Evolutionary conservation across 179 eudicot genomes (phyloP).

Genomic region (Spinacia oleracea): DNA sequence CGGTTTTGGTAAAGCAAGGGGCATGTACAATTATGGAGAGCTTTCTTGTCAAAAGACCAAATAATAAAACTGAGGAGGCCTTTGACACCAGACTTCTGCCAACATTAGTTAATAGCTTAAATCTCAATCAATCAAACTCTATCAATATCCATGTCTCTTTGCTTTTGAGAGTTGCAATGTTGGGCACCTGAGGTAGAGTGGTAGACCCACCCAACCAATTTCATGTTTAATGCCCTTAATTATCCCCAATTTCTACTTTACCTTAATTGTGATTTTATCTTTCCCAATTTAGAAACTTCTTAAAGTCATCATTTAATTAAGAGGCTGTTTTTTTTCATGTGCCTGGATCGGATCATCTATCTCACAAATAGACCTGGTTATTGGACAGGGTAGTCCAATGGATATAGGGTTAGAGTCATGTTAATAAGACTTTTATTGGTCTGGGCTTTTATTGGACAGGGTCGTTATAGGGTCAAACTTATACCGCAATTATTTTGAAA

Average conservation of each 20-base stretch:
- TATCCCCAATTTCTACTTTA: neutral
- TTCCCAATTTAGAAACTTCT: neutral
- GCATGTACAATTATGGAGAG: constrained; percentile 13
- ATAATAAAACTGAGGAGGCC: neutral
- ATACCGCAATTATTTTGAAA: no score
- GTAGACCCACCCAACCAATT: constrained; percentile 37
- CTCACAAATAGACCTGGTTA: no score
- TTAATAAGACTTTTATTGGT: no score
- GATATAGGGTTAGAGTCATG: no score
- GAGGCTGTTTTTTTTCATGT: no score
- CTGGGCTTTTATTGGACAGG: no score
- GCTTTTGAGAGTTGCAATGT: constrained; percentile 8
- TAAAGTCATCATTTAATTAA: neutral
- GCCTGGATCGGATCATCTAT: no score
- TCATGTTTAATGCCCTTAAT: constrained; percentile 9
- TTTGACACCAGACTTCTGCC: constrained; percentile 8
- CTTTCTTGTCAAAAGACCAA: constrained; percentile 20
- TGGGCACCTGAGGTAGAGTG: constrained; percentile 40
- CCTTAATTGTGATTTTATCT: constrained; percentile 7
- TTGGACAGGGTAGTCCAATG: no score
- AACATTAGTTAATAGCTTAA: constrained; percentile 26
- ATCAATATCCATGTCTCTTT: constrained; percentile 22
- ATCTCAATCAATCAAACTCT: constrained; percentile 36
- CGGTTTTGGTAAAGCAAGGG: constrained; percentile 19
- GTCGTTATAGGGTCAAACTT: no score